These are phyloP conservation scores for Cytidiella melzeri DNA, from an alignment of 768 basidiomycete genomes.

Conservation along the genomic window DNA sequence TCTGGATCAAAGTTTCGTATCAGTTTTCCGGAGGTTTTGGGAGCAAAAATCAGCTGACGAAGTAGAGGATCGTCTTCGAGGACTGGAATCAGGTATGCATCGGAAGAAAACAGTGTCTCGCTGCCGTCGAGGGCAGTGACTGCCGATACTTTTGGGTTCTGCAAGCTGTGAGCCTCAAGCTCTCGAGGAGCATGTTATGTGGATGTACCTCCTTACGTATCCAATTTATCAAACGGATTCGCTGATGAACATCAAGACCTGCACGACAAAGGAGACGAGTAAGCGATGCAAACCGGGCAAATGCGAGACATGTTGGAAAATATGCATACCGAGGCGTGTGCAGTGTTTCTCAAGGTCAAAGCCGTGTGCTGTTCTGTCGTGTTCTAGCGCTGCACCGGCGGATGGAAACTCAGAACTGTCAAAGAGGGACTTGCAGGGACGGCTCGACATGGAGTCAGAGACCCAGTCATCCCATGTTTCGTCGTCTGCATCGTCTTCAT, in stretches of 20 bases:
- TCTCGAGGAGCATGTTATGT: neutral
- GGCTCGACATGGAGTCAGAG: conserved; percentile 53
- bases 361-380: conserved; percentile 55
- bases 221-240: conserved; percentile 81
- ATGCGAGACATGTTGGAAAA: too few relatives aligned
- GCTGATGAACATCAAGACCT: conserved; percentile 76
- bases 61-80: conserved; percentile 86
- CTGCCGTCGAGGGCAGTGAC: conserved; percentile 44
- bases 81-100: conserved; percentile 77
- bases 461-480: conserved; percentile 78
- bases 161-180: conserved; percentile 6
- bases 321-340: conserved; percentile 46
- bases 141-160: conserved; percentile 49
- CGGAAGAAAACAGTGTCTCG: conserved; percentile 63
- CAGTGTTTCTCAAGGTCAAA: conserved; percentile 56
- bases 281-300: too few relatives aligned
- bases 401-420: conserved; percentile 57
- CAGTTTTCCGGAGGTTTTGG: too few relatives aligned
- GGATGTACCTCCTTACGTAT: conserved; percentile 65
- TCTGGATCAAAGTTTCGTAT: too few relatives aligned
- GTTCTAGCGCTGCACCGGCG: conserved; percentile 48
- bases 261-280: neutral
- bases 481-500: conserved; percentile 34
- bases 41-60: too few relatives aligned
- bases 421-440: conserved; percentile 68